Conservation (phyloP, 148 eudicot species). For the Diospyros kaki region DNA sequence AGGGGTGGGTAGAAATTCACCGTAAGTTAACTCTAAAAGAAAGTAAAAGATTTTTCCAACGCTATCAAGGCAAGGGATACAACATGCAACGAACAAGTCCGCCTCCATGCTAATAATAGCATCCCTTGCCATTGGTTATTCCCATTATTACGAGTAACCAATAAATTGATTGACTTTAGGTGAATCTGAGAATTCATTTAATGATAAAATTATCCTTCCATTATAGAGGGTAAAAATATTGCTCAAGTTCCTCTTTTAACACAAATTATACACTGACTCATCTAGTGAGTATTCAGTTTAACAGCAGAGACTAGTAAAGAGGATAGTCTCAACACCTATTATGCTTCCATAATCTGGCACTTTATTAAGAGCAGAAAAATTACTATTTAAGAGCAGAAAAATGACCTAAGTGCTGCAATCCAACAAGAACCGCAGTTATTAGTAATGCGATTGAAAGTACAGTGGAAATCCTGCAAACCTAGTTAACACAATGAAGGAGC, state of each 20-base stretch:
- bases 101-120: no score
- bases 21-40: no score
- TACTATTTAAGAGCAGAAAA: neutral
- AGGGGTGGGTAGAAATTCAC: no score
- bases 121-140: neutral
- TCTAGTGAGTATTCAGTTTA: neutral
- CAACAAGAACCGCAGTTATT: conserved; percentile 8
- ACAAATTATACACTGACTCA: neutral
- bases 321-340: neutral
- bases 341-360: neutral
- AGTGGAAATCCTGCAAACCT: conserved; percentile 24
- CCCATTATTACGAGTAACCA: neutral
- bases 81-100: neutral
- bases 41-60: no score
- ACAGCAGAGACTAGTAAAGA: neutral
- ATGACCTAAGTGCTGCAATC: conserved; percentile 2
- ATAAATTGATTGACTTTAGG: neutral
- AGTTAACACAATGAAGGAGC: conserved; percentile 12
- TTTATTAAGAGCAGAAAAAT: neutral
- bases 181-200: neutral
- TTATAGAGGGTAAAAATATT: neutral
- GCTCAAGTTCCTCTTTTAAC: neutral
- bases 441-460: conserved; percentile 3
- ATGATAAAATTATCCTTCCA: neutral
- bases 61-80: no score